Evolutionary conservation across 2,329 filamentous ascomycete genomes (phyloP).

Genomic region (Westerdykella aurantiaca): DNA sequence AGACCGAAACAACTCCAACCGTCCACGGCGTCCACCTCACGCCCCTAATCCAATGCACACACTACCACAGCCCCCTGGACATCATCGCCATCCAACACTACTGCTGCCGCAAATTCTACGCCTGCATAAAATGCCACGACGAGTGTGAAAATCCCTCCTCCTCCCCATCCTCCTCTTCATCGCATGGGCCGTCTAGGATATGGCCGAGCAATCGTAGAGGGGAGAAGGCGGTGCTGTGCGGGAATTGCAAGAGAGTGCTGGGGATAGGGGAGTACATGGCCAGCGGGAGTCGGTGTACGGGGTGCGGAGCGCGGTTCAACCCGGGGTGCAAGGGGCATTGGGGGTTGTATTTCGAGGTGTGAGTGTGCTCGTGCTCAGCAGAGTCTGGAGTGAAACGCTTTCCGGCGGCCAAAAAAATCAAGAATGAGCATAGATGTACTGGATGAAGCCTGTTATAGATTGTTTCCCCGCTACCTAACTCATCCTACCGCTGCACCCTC

Average conservation of each 20-base stretch:
- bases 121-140: slow-evolving; percentile 33
- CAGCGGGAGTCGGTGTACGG: slow-evolving; percentile 23
- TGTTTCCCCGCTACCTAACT: too few species aligned
- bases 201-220: slow-evolving; percentile 18
- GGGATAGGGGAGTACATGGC: slow-evolving; percentile 27
- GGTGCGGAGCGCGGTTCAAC: slow-evolving; percentile 28
- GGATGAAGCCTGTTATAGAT: too few species aligned
- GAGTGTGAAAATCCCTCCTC: slow-evolving; percentile 1
- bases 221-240: slow-evolving; percentile 27
- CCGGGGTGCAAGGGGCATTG: slow-evolving; percentile 33
- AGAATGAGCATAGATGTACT: too few species aligned
- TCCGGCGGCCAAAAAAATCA: too few species aligned
- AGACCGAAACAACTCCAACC: slow-evolving; percentile 1
- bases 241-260: slow-evolving; percentile 23
- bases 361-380: too few species aligned
- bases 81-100: slow-evolving; percentile 35
- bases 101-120: slow-evolving; percentile 35
- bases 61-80: slow-evolving; percentile 31
- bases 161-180: slow-evolving; percentile 7
- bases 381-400: too few species aligned
- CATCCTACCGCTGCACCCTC: not conserved
- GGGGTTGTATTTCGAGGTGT: slow-evolving; percentile 28
- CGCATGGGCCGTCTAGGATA: slow-evolving; percentile 13
- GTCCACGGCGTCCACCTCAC: slow-evolving; percentile 26
- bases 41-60: slow-evolving; percentile 28